Evolutionary conservation across 768 basidiomycete genomes (phyloP), one percentile per base, ranked within the genome.

Genomic region (Russula sp.): DNA sequence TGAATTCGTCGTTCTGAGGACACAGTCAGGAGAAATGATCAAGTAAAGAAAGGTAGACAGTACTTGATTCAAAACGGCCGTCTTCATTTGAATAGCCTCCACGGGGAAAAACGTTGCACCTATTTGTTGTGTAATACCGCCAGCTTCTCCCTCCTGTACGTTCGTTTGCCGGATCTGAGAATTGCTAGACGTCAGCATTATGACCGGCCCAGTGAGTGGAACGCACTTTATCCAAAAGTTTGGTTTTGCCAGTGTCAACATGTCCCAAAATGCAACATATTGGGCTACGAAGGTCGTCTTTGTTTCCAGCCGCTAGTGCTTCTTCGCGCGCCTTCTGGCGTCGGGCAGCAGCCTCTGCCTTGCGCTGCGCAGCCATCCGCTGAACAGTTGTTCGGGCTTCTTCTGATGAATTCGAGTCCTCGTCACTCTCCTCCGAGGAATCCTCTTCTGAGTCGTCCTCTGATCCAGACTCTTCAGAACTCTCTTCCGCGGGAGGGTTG

Each of bases 241-340:
- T 98, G 16, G 97, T 99, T 78, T 99, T 99, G 65, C 97, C 97
- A 5, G 95, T 98, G 80, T 99, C 97, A 83, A 99, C 97, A 75
- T 99, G 97, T 64, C 97, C 97, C 66, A 99, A 76, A 71, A 99
- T 99, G 84, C 96, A 98, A 73, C 96, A 98, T 73, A 99, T 99
- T 16, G 97, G 97, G 73, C 89, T 92, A 49, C 97, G 89, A 53
- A 99, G 77, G 73, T 98, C 79, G 69, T 98, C 94, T 75, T 91
- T 94, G 73, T 78, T 92, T 57, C 92, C 78, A 5, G 89, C 90
- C 48, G 94, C 91, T 63, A 95, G 75, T 2, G 97, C 95, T 32
- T 84, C 89, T 74, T 91, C 86, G 69, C 88, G 89, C 10, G 89
- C 87, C 71, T 93, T 88, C 51, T 85, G 83, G 57, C 84, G 83